A percentile compares a stretch with the other conserved stretches of the same genome.
These are phyloP conservation scores for Excoecaria cochinchinensis DNA, from an alignment of 345 rosid genomes.

Conservation along the genomic window DNA sequence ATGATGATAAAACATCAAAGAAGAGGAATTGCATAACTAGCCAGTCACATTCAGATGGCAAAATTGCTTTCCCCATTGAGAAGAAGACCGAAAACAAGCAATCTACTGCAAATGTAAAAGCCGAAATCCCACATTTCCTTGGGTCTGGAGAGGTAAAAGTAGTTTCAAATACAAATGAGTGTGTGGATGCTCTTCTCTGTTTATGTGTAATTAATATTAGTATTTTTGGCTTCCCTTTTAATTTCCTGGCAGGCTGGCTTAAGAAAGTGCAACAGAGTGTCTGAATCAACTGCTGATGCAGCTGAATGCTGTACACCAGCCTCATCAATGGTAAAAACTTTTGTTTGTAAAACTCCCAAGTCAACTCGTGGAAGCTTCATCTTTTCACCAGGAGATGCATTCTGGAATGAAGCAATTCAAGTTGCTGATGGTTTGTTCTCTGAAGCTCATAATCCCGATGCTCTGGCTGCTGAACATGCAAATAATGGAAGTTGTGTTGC, in stretches of 20 bases:
- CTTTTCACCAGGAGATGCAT: slow-evolving; percentile 95
- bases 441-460: slow-evolving; percentile 36
- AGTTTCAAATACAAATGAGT: slow-evolving; percentile 8
- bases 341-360: slow-evolving; percentile 53
- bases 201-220: slow-evolving; percentile 13
- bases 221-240: slow-evolving; percentile 15
- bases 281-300: slow-evolving; percentile 34
- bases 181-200: background rate
- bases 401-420: slow-evolving; percentile 94
- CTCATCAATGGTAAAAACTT: slow-evolving; percentile 44
- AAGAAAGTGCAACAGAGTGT: slow-evolving; percentile 55
- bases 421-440: slow-evolving; percentile 78
- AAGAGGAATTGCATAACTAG: slow-evolving; percentile 46
- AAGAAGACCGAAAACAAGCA: slow-evolving; percentile 42
- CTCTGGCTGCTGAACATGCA: slow-evolving; percentile 28
- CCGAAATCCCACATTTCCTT: slow-evolving; percentile 24
- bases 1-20: slow-evolving; percentile 42
- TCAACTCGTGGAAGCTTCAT: slow-evolving; percentile 79
- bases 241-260: slow-evolving; percentile 43
- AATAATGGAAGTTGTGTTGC: slow-evolving; percentile 31
- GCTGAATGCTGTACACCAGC: slow-evolving; percentile 64
- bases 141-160: slow-evolving; percentile 46
- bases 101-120: slow-evolving; percentile 35
- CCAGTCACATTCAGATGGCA: slow-evolving; percentile 30
- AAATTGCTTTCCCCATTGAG: slow-evolving; percentile 26